Percentiles rank a stretch among this genome's conserved stretches.
Conservation (phyloP, 73 alveolate genomes). For the Paramecium primaurelia region DNA sequence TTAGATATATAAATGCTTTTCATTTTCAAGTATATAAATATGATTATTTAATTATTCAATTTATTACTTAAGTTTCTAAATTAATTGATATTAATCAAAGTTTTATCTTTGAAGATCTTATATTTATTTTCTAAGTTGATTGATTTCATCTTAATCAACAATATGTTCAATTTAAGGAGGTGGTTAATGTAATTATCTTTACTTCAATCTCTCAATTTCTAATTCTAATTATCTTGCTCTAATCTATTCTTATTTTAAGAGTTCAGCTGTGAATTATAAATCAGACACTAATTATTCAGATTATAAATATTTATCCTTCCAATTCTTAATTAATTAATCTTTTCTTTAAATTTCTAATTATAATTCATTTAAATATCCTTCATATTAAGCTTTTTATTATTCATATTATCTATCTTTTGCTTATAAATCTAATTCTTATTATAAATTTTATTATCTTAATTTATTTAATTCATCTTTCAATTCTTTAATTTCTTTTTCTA, state of each 20-base stretch:
- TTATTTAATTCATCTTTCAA: not conserved
- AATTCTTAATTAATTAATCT: not conserved
- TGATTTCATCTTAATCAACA: not conserved
- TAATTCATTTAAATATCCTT: not conserved
- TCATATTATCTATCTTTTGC: not conserved
- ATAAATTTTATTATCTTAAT: too few species aligned
- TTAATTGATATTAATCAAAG: not conserved
- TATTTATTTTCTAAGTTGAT: not conserved
- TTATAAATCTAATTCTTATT: not conserved
- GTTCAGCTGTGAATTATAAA: not conserved
- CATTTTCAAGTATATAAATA: not conserved
- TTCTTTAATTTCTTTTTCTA: not conserved
- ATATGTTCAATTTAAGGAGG: slow-evolving; percentile 2
- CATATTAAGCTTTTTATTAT: not conserved
- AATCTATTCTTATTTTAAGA: not conserved
- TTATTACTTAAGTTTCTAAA: not conserved
- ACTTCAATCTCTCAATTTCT: not conserved
- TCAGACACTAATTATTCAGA: not conserved
- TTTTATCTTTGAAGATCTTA: not conserved
- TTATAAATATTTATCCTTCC: slow-evolving; percentile 24
- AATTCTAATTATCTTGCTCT: not conserved
- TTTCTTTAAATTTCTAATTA: not conserved
- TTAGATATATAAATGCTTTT: not conserved
- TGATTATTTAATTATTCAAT: not conserved
- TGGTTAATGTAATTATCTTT: slow-evolving; percentile 18